Evolutionary conservation across 257 asterid genomes (phyloP).

Genomic region (Leptodermis oblonga): DNA sequence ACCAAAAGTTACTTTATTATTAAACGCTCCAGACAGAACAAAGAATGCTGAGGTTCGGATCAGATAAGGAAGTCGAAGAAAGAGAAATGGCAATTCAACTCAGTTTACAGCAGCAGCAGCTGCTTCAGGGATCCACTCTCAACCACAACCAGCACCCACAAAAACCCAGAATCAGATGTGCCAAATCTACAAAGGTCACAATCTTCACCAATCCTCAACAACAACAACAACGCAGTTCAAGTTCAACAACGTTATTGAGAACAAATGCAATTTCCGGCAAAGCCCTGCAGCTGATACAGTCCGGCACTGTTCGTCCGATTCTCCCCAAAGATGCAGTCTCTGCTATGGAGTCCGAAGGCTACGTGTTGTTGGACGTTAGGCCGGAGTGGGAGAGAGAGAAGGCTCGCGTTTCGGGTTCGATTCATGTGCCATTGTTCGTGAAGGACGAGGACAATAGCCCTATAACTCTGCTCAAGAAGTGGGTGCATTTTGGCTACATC

Average conservation of each 20-base stretch:
- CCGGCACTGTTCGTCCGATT: conserved; percentile 66
- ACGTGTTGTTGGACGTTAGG: conserved; percentile 73
- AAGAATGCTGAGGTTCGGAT: conserved; percentile 2
- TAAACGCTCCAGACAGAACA: no score
- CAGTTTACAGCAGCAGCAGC: conserved; percentile 39
- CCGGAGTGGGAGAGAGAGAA: conserved; percentile 87
- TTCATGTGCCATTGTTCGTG: conserved; percentile 83
- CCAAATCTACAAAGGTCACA: conserved; percentile 18
- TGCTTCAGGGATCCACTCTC: conserved; percentile 37
- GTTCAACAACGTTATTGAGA: conserved; percentile 25
- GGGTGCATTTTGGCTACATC: conserved; percentile 95
- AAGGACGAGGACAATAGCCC: conserved; percentile 76
- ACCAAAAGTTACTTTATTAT: no score
- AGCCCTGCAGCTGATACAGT: conserved; percentile 66
- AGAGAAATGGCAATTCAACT: conserved; percentile 45
- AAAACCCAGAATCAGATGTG: conserved; percentile 30
- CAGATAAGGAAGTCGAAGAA: conserved; percentile 22
- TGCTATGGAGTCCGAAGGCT: conserved; percentile 59
- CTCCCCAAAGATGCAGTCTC: conserved; percentile 68
- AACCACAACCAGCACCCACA: conserved; percentile 23
- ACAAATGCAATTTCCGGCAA: conserved; percentile 46
- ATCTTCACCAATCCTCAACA: conserved; percentile 32
- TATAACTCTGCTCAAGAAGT: conserved; percentile 67
- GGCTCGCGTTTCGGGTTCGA: conserved; percentile 72
- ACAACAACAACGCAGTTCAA: no score